These are phyloP conservation scores for Cytospora chrysosperma DNA, from an alignment of 2,329 filamentous ascomycete genomes.

Conservation along the genomic window DNA sequence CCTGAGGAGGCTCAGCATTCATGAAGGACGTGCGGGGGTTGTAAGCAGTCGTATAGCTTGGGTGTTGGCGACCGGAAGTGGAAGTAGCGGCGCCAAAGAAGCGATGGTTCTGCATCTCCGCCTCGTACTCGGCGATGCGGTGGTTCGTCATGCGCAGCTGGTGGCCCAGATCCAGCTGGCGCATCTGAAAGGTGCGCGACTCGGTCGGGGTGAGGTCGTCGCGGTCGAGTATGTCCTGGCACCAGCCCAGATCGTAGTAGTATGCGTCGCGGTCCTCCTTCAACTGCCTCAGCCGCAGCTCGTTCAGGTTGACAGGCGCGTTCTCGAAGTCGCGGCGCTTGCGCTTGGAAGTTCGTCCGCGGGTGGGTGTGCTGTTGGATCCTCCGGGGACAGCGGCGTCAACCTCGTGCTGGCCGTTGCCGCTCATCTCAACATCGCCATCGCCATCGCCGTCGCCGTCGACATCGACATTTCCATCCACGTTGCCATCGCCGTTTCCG, in stretches of 20 bases:
- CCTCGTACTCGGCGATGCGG: constrained; percentile 38
- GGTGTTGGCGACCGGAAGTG: neutral
- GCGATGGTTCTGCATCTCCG: constrained; percentile 32
- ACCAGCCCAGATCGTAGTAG: constrained; percentile 43
- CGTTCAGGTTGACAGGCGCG: constrained; percentile 29
- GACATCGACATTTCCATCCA: constrained; percentile 2
- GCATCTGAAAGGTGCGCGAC: constrained; percentile 41
- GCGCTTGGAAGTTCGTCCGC: neutral
- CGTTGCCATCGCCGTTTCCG: too few relatives aligned
- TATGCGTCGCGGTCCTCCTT: constrained; percentile 44
- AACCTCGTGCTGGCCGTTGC: neutral
- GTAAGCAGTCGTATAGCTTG: neutral
- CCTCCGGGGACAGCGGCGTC: neutral
- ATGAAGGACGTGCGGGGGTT: constrained; percentile 7
- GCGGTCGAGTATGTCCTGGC: constrained; percentile 34
- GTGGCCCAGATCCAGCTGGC: constrained; percentile 43
- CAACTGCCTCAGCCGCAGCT: constrained; percentile 38
- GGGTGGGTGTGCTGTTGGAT: neutral
- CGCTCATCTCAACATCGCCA: constrained; percentile 3
- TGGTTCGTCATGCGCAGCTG: constrained; percentile 44
- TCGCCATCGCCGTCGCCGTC: neutral
- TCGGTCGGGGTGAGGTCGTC: constrained; percentile 40
- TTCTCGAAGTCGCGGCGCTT: constrained; percentile 19
- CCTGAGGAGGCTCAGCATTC: constrained; percentile 16
- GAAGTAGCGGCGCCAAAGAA: neutral